Evolutionary conservation across 169 alveolate genomes (phyloP).

Genomic region (Amoebophrya sp.): DNA sequence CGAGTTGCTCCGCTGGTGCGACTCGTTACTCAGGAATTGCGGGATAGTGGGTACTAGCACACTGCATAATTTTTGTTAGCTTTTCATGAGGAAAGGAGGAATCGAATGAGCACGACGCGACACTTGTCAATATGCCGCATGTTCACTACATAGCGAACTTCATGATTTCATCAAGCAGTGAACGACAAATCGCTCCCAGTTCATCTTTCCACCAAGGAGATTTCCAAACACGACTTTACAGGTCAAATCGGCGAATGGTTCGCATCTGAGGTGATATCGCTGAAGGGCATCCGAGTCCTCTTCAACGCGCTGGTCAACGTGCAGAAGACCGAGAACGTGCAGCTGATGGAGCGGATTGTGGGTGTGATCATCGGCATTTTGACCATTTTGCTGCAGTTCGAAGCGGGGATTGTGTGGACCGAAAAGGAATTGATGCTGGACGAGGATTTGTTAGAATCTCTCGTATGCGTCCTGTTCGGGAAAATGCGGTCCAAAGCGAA

Average conservation of each 20-base stretch:
- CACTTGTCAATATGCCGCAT: no score
- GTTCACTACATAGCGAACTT: no score
- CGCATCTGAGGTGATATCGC: not conserved
- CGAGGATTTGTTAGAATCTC: not conserved
- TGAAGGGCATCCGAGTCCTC: not conserved
- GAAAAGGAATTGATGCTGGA: not conserved
- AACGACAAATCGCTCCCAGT: no score
- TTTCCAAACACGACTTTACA: no score
- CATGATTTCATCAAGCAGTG: no score
- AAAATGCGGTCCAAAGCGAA: not conserved
- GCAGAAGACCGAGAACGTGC: not conserved
- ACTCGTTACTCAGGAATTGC: not conserved
- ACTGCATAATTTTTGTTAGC: no score
- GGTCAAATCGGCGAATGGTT: conserved; percentile 17
- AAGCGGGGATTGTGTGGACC: not conserved
- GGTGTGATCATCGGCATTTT: not conserved
- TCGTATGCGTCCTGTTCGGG: not conserved
- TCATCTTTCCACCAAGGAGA: no score
- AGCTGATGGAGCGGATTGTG: not conserved
- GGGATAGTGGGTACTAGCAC: not conserved
- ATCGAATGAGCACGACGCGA: no score
- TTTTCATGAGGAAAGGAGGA: no score
- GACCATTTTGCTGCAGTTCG: not conserved
- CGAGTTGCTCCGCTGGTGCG: not conserved
- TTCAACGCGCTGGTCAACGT: not conserved